A percentile compares a stretch with the other conserved stretches of the same genome.
Conservation (phyloP, 345 rosid species). For the Erodium maritimum region DNA sequence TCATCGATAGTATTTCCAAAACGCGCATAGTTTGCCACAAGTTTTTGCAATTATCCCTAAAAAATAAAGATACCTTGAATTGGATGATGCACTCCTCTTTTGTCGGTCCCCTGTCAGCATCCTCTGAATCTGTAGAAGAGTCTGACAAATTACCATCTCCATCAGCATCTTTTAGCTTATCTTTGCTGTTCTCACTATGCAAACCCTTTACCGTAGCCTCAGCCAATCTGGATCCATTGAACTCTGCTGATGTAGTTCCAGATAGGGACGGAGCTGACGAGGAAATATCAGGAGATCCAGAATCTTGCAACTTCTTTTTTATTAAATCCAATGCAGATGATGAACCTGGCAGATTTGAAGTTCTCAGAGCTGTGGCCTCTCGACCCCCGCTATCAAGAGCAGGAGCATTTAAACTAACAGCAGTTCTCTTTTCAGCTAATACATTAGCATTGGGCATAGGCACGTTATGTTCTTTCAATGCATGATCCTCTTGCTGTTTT, state of each 20-base stretch:
- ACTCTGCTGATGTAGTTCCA: slow-evolving; percentile 38
- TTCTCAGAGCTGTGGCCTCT: slow-evolving; percentile 55
- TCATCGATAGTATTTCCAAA: too few relatives aligned
- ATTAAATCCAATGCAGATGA: slow-evolving; percentile 84
- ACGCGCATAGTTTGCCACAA: too few relatives aligned
- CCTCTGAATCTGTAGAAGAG: slow-evolving; percentile 91
- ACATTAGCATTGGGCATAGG: slow-evolving; percentile 27
- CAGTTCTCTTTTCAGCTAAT: slow-evolving; percentile 41
- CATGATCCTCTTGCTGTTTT: slow-evolving; percentile 47
- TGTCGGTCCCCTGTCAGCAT: slow-evolving; percentile 73
- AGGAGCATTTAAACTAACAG: slow-evolving; percentile 58
- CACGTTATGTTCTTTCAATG: slow-evolving; percentile 30
- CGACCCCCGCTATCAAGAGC: slow-evolving; percentile 77
- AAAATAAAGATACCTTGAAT: slow-evolving; percentile 53
- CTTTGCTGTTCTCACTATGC: slow-evolving; percentile 51
- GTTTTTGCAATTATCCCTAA: too few relatives aligned
- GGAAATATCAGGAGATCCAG: slow-evolving; percentile 53
- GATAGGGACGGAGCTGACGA: slow-evolving; percentile 24
- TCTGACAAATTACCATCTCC: slow-evolving; percentile 66
- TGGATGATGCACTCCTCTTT: slow-evolving; percentile 67
- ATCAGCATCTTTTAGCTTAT: slow-evolving; percentile 53
- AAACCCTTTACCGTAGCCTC: slow-evolving; percentile 47
- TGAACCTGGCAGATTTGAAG: slow-evolving; percentile 38
- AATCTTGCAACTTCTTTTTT: slow-evolving; percentile 85
- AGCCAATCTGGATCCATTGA: slow-evolving; percentile 50